phyloP scores from a whole-genome alignment of 2,329 filamentous ascomycete species.

The Phyllosticta ampelicida region DNA sequence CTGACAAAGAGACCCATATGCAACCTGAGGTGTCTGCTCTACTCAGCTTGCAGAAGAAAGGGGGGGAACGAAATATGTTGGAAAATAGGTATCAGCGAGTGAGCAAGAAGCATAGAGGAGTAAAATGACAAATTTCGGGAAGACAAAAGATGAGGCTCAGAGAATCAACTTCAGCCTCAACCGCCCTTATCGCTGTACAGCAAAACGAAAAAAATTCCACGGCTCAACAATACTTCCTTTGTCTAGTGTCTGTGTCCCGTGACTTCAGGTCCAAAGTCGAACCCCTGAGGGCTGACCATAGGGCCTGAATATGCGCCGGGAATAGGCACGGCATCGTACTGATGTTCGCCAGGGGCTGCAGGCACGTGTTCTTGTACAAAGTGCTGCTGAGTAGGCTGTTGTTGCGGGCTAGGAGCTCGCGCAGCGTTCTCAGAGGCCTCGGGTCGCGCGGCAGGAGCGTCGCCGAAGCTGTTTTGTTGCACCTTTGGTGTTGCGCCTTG shows the following conservation, averaged over 20 bases:
- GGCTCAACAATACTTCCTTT: not conserved
- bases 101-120: not conserved
- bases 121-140: not conserved
- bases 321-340: slow-evolving; percentile 79
- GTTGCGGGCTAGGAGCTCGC: slow-evolving; percentile 18
- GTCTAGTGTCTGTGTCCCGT: not conserved
- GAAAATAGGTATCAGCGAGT: not conserved
- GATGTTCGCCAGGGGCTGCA: slow-evolving; percentile 67
- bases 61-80: not conserved
- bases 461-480: slow-evolving; percentile 51
- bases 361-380: slow-evolving; percentile 53
- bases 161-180: not conserved
- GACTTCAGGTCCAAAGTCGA: slow-evolving; percentile 25
- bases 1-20: not conserved
- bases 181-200: not conserved
- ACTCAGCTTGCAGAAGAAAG: not conserved
- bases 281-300: slow-evolving; percentile 30
- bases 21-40: not conserved
- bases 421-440: slow-evolving; percentile 10
- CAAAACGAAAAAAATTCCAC: not conserved
- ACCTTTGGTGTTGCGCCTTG: slow-evolving; percentile 66
- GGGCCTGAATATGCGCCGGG: slow-evolving; percentile 65
- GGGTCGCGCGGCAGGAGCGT: not conserved
- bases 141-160: not conserved
- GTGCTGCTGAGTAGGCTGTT: slow-evolving; percentile 22